Evolutionary conservation across 768 basidiomycete genomes (phyloP), one percentile per base, ranked within the genome.

Genomic region (Auriscalpium microsporum): DNA sequence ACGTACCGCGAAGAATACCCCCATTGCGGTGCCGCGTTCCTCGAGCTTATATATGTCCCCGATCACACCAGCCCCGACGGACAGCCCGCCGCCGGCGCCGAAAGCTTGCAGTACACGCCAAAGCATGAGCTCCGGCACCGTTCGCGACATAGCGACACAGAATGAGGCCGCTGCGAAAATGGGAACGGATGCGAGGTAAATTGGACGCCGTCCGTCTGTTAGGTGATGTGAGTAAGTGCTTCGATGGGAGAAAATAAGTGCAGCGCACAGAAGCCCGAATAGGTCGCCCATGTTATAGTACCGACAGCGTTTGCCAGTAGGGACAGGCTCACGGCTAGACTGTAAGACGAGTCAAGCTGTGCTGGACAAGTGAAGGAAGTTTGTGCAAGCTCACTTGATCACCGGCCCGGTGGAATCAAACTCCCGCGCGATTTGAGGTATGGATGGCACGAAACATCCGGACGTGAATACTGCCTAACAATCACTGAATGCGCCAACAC

Each of bases 351-450:
- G 46, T 48, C 23, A 44, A 10, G n/a, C 45, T 16, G 8, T 8
- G n/a, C n/a, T n/a, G 6, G 28, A 34, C 13, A 17, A 37, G 1
- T 3, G 21, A 1, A 52, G 13, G 10, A n/a, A 44, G 16, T 42
- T 13, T 19, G 28, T 19, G 45, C 9, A 21, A 9, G 55, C 67
- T 14, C 53, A 81, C 82, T 82, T 86, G 50, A 90, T 75, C 16
- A 84, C 66, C 13, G 78, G 60, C 0, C 76, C 76, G 0, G 86
- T 79, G 0, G 84, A 73, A 23, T 77, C 48, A 10, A 92, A 67
- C 56, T 92, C 87, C 21, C 66, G 68, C 10, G 88, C 81, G 47
- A 92, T 82, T 49, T 85, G 77, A 0, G 87, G 86, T 54, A 91
- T 85, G 0, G 82, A 81, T 0, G 88, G 88, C 3, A 88, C 75